phyloP scores from a whole-genome alignment of 768 basidiomycete genomes.

The Naematelia aurantialba region DNA sequence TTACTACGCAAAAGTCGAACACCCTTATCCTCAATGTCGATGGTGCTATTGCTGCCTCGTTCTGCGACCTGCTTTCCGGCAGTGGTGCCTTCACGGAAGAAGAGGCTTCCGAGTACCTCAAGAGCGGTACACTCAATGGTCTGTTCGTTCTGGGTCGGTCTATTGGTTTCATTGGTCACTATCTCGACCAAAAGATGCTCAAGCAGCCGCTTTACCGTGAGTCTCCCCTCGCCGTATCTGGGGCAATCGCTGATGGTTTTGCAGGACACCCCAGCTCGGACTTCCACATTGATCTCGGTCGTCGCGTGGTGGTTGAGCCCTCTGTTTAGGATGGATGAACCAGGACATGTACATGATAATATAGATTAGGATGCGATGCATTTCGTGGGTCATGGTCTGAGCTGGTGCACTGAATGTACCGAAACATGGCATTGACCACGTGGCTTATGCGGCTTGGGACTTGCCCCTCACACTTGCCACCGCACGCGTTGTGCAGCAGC shows the following conservation, averaged over 20 bases:
- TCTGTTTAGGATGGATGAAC: neutral
- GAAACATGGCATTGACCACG: too few species aligned
- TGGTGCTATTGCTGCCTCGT: conserved; percentile 84
- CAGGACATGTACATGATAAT: neutral
- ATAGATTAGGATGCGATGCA: neutral
- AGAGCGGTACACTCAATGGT: conserved; percentile 70
- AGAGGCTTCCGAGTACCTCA: conserved; percentile 96
- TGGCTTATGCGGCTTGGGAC: too few species aligned
- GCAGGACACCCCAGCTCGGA: neutral
- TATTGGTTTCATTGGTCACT: conserved; percentile 76
- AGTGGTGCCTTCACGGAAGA: conserved; percentile 91
- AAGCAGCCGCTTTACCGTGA: conserved; percentile 77
- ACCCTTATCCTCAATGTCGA: conserved; percentile 97
- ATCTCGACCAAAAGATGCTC: conserved; percentile 93
- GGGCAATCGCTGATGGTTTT: neutral
- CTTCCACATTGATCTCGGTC: neutral
- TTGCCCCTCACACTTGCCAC: too few species aligned
- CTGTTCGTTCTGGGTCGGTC: conserved; percentile 95
- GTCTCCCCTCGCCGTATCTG: neutral
- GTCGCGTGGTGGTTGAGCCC: neutral
- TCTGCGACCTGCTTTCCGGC: conserved; percentile 88
- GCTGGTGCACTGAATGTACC: too few species aligned
- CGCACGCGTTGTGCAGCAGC: too few species aligned
- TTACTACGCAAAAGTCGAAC: conserved; percentile 96
- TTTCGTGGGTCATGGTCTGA: too few species aligned